Evolutionary conservation across 371 early-diverging fungal species (phyloP), one percentile per base, ranked within the genome.

Genomic region (Lichtheimia hyalospora): DNA sequence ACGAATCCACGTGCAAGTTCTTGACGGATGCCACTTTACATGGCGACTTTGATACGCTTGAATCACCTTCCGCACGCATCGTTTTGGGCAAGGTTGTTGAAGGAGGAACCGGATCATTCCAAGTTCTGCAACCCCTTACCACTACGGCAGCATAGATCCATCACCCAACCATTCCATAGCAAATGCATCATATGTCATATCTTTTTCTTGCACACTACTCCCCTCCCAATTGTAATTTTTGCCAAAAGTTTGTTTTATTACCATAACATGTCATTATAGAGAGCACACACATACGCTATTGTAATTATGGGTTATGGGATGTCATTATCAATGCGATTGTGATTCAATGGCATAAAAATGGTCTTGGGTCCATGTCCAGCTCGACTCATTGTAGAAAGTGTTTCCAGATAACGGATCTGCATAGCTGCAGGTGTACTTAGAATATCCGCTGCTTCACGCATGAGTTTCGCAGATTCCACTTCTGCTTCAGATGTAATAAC

Each of bases 71-170:
- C 15, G 88, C 98, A 2, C 85, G 96, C 49, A 79, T 99, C 51
- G 97, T 96, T 43, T 79, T 97, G 75, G 99, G 99, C 60, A 85
- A 94, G 82, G 92, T 92, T 2, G 92, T 97, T 20, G 84, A 86
- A 60, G 91, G 91, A 4, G 99, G 99, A 55, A 99, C 99, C 6
- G 98, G 98, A 40, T 77, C 93, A 6, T 98, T 98, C 68, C 94
- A 96, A 63, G 84, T 98, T 13, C 70, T 89, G 54, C 85, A 91
- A 61, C 85, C 87, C 49, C 74, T 81, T 28, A 60, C 60, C 28
- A 43, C 52, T 25, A 43, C 52, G n/a, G 60, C 60, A 60, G 46
- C 46, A 46, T 46, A 46, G 46, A 46, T 5, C n/a, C 46, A 49
- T 44, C 46, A 60, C 28, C 40, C 18, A 13, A 51, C 44, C 15